phyloP scores from a whole-genome alignment of 2,329 filamentous ascomycete genomes.

The Nemania sp. region DNA sequence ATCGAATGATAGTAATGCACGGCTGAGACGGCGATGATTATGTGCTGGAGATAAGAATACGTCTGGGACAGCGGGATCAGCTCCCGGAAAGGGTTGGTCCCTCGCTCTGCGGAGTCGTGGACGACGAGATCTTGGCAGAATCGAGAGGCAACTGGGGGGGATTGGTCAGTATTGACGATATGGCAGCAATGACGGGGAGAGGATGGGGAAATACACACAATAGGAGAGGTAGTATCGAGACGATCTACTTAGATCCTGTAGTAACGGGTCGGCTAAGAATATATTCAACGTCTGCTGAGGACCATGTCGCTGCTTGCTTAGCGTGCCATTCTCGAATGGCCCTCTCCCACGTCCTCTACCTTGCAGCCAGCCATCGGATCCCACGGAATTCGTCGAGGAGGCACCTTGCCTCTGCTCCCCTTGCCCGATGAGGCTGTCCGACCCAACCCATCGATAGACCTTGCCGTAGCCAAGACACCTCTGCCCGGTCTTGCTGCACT shows the following conservation, averaged over 20 bases:
- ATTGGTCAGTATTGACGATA: conserved; percentile 1
- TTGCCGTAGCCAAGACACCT: conserved; percentile 66
- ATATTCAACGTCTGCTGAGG: conserved; percentile 19
- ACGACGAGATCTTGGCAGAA: conserved; percentile 60
- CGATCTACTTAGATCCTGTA: conserved; percentile 55
- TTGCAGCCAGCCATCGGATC: conserved; percentile 25
- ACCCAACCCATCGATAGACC: conserved; percentile 63
- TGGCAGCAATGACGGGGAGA: no score
- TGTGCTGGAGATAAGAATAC: conserved; percentile 53
- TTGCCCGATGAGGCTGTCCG: conserved; percentile 55
- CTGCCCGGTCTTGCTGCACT: conserved; percentile 59
- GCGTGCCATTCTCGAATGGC: neutral
- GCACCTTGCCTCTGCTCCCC: conserved; percentile 37
- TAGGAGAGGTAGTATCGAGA: conserved; percentile 55
- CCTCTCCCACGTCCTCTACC: conserved; percentile 5
- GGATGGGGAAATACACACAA: conserved; percentile 47
- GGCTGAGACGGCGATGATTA: conserved; percentile 55
- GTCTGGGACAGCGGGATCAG: conserved; percentile 52
- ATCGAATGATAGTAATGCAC: conserved; percentile 54
- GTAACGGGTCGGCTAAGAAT: conserved; percentile 57
- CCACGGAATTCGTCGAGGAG: conserved; percentile 1
- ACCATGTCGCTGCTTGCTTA: neutral
- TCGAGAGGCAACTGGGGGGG: conserved; percentile 34
- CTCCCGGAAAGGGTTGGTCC: conserved; percentile 54
- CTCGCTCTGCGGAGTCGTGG: conserved; percentile 47